Conservation (phyloP, 441 rosid genomes). For the Metrosideros polymorpha region DNA sequence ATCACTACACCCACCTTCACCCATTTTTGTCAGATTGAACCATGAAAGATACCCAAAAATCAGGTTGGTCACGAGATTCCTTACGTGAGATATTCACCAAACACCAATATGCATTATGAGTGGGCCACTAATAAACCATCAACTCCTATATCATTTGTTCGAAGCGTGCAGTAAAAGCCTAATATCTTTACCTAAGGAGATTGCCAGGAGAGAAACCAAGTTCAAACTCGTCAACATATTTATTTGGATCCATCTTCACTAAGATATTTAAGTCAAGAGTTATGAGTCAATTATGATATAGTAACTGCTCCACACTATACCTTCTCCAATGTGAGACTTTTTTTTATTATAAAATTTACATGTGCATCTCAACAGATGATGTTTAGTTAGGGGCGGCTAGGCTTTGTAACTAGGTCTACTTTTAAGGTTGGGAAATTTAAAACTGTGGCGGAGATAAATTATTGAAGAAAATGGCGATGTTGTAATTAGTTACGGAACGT, state of each 20-base stretch:
- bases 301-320: not conserved
- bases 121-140: too few relatives aligned
- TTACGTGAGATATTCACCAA: not conserved
- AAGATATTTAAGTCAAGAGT: rapidly evolving
- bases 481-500: not conserved
- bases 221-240: not conserved
- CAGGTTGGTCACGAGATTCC: not conserved
- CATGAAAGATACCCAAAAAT: not conserved
- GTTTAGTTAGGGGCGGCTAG: not conserved
- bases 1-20: not conserved
- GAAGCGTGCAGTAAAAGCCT: rapidly evolving
- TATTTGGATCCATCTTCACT: not conserved
- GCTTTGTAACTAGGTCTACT: not conserved
- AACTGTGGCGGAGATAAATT: not conserved
- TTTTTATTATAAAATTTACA: too few relatives aligned
- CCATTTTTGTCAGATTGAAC: not conserved
- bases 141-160: not conserved
- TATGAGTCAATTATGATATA: not conserved
- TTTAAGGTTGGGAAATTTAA: not conserved
- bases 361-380: not conserved
- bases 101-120: too few relatives aligned
- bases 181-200: not conserved
- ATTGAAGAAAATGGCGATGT: not conserved
- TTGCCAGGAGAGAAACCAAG: not conserved
- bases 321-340: rapidly evolving